Percentiles rank a stretch among this genome's conserved stretches.
Conservation (phyloP, 2,329 filamentous ascomycete genomes). For the Alternaria angustiovoidea region DNA sequence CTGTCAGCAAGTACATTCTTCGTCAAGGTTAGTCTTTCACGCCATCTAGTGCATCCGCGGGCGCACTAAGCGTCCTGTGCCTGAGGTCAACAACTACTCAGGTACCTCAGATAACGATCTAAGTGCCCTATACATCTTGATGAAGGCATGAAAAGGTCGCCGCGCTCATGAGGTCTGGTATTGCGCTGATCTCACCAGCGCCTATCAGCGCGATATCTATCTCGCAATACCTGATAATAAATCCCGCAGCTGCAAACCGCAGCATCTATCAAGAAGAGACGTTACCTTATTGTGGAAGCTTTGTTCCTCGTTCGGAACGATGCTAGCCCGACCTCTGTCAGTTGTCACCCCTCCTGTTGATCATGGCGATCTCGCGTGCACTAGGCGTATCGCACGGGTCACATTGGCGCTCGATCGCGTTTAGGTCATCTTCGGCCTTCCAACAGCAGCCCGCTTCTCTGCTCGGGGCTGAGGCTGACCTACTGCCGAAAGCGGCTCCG, state of each 20-base stretch:
- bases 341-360: no score
- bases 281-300: no score
- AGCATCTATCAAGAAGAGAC: no score
- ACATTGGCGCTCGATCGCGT: no score
- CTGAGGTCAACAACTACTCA: neutral
- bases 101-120: neutral
- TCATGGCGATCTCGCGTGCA: no score
- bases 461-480: accelerated
- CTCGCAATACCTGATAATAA: accelerated
- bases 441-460: no score
- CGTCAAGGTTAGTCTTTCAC: neutral
- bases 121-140: neutral
- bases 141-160: neutral
- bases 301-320: no score
- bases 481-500: no score
- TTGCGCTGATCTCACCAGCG: no score
- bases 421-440: accelerated
- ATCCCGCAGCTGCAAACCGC: accelerated
- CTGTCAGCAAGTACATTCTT: neutral
- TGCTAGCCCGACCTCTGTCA: no score
- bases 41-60: neutral
- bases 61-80: neutral
- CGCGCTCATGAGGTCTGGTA: neutral
- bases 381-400: no score
- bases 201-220: no score